Base-by-base conservation (phyloP, 306 rosid species). In the Lathyrus aphaca region DNA sequence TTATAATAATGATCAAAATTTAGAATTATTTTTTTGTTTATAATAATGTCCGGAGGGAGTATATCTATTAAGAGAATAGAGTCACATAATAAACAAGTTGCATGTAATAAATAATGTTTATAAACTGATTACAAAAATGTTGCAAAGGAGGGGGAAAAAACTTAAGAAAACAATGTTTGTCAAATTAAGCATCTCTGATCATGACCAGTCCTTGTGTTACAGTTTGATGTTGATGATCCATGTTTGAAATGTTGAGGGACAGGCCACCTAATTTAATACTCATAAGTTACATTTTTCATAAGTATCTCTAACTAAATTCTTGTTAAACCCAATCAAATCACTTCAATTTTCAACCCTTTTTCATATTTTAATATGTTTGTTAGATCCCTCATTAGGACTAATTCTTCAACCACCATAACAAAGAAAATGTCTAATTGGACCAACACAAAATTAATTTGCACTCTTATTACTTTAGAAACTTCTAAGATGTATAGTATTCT, bases 251-350 rank as follows among this genome's bases (percentile, higher is more conserved):
- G 19, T 66, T 58, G 40, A 16, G 62, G 63, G 86, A 85, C 71
- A 21, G 82, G 77, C 82, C 79, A 81, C 82, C 90, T 85, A 83
- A 77, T 72, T 79, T n/a, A 75, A 69, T 40, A 40, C 75, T 35
- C 56, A 4, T 56, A 56, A 23, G 46, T 50, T 74, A 16, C 66
- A 56, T 44, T 75, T 61, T 66, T 66, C 71, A 76, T 80, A 32
- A 80, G 69, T 74, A 71, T 71, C 77, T 81, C 80, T 79, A 84
- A 86, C 84, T 79, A 57, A 82, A 86, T 75, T 81, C 84, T 69
- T 67, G 90, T 79, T 84, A 43, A 66, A 63, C 74, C 82, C 84
- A 74, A 82, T 85, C 76, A 67, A 67, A 76, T 84, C 76, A 29
- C 54, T 65, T 81, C 50, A 18, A 57, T 45, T 70, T 16, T 4